These are phyloP conservation scores for Aureobasidium sp. DNA, from an alignment of 2,329 filamentous ascomycete species.

Conservation along the genomic window DNA sequence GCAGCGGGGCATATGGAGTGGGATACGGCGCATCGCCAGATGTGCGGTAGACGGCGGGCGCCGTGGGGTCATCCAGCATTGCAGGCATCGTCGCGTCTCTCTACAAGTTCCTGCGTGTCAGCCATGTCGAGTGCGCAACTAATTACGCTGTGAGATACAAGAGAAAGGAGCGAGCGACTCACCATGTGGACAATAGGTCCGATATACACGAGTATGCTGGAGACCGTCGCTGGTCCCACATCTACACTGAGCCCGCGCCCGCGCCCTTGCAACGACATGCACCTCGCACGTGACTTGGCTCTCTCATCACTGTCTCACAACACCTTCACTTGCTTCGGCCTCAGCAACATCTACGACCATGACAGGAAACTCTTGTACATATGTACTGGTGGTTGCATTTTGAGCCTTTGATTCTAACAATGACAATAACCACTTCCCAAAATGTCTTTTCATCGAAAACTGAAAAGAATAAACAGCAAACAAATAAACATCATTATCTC, in stretches of 20 bases:
- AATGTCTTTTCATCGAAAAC: not conserved
- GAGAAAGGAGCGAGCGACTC: not conserved
- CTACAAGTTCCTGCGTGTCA: not conserved
- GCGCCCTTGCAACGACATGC: not conserved
- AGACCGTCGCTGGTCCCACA: constrained; percentile 9
- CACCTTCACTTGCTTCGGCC: not conserved
- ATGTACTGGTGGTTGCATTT: constrained; percentile 11
- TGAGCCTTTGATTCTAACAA: not conserved
- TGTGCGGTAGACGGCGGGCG: constrained; percentile 61
- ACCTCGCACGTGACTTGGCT: not conserved
- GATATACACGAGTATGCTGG: not conserved
- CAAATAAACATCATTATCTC: constrained; percentile 8
- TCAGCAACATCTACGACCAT: too few species aligned
- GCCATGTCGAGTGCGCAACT: not conserved
- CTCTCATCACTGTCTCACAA: not conserved
- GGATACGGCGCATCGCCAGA: constrained; percentile 60
- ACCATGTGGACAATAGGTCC: not conserved
- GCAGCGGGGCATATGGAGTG: constrained; percentile 54
- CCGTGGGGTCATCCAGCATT: constrained; percentile 67
- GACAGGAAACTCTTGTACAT: not conserved
- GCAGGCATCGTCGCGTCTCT: constrained; percentile 52
- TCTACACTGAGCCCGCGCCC: not conserved
- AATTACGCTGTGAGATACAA: not conserved
- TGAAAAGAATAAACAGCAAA: not conserved
- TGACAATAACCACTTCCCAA: constrained; percentile 7